A percentile compares a stretch with the other conserved stretches of the same genome.
phyloP scores from a whole-genome alignment of 495 filamentous ascomycete species.

The Penicillium macrosclerotiorum region DNA sequence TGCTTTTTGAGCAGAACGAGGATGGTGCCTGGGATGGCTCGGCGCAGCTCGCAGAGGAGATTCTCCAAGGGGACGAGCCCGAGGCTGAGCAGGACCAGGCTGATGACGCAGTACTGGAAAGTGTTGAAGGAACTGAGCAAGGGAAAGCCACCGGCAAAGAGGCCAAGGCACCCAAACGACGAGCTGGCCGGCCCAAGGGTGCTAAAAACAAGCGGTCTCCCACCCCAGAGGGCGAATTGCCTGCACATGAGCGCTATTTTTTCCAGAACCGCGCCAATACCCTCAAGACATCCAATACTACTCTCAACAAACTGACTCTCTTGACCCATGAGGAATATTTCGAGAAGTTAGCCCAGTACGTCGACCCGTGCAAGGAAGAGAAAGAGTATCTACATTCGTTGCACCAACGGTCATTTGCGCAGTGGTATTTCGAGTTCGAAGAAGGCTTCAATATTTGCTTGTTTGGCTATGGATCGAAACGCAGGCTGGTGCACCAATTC shows the following conservation, averaged over 20 bases:
- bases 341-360: conserved; percentile 59
- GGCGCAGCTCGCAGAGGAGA: conserved; percentile 69
- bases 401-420: conserved; percentile 77
- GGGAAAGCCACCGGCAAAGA: conserved; percentile 29
- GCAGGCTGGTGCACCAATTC: conserved; percentile 71
- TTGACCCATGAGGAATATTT: conserved; percentile 93
- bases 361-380: conserved; percentile 71
- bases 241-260: conserved; percentile 89
- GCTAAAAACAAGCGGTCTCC: conserved; percentile 67
- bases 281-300: conserved; percentile 83
- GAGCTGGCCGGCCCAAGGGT: conserved; percentile 57
- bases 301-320: conserved; percentile 67
- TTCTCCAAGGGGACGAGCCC: conserved; percentile 50
- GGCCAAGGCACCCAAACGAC: conserved; percentile 53
- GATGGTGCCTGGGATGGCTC: conserved; percentile 76
- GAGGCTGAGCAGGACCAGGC: conserved; percentile 38
- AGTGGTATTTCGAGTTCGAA: conserved; percentile 90
- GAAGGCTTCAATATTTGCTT: conserved; percentile 89
- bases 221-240: conserved; percentile 75
- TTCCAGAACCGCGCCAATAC: conserved; percentile 82
- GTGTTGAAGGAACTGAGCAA: conserved; percentile 32
- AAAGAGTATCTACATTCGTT: conserved; percentile 68
- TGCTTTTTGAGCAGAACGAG: conserved; percentile 68
- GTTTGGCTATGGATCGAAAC: conserved; percentile 90
- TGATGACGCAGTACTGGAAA: conserved; percentile 38